Percentiles rank a stretch among this genome's conserved stretches.
Evolutionary conservation across 768 basidiomycete species (phyloP).

Genomic region (Pleurotus citrinopileatus): DNA sequence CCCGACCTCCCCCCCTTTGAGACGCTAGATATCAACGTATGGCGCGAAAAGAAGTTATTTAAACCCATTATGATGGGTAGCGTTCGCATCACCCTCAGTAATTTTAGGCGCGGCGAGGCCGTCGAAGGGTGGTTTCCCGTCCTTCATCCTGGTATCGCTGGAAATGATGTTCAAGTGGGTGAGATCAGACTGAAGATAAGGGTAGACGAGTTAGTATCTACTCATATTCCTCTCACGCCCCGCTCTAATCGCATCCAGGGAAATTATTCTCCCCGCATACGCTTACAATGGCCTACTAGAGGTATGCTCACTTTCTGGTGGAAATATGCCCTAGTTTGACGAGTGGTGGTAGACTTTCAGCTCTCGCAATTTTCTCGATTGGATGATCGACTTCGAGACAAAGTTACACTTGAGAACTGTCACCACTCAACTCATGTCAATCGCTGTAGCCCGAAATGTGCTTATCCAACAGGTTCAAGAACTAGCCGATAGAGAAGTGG

Average conservation of each 20-base stretch:
- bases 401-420: constrained; percentile 65
- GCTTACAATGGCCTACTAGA: constrained; percentile 60
- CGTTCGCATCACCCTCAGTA: constrained; percentile 59
- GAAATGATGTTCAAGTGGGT: constrained; percentile 61
- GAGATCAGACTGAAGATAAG: constrained; percentile 72
- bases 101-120: constrained; percentile 70
- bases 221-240: neutral
- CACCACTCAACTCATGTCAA: constrained; percentile 58
- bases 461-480: constrained; percentile 69
- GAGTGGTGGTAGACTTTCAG: constrained; percentile 41
- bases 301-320: constrained; percentile 33
- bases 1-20: constrained; percentile 78
- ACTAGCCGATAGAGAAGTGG: constrained; percentile 68
- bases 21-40: constrained; percentile 63
- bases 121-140: constrained; percentile 89
- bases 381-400: constrained; percentile 69
- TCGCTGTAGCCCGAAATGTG: constrained; percentile 65
- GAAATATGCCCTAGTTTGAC: neutral
- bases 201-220: constrained; percentile 65
- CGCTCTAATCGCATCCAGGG: constrained; percentile 39
- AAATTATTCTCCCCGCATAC: constrained; percentile 71
- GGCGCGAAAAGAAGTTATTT: constrained; percentile 61
- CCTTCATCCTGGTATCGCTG: constrained; percentile 44
- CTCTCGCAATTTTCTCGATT: constrained; percentile 66
- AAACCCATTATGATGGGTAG: constrained; percentile 60